Evolutionary conservation across 331 rosid genomes (phyloP), one percentile per base, ranked within the genome.

Genomic region (Rosa hybrid): DNA sequence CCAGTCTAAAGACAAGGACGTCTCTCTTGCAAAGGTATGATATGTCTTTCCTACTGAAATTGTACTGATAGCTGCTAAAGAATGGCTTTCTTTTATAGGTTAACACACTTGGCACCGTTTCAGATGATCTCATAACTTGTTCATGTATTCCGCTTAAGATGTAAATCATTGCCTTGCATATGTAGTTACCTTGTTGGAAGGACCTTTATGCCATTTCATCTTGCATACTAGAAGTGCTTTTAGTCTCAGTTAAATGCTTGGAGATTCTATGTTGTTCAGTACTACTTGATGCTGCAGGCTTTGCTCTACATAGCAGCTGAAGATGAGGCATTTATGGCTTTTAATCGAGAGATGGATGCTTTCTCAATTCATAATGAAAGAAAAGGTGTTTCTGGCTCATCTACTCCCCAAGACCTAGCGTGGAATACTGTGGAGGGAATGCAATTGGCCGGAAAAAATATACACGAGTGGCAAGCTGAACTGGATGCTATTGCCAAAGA

Each of bases 401-500:
- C 44, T 7, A 10, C 8, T 21, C 8, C 56, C 79, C 79, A 41
- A 42, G 54, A 75, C 71, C 79, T 21, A 16, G 54, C 42, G 44
- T 75, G 79, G 79, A 45, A 44, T 57, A 41, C 54, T 21, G 14
- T 42, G 42, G 79, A 42, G 25, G 79, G 17, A 18, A 75, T 75
- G 51, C 71, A 42, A 1, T 23, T 59, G 79, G 71, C 79, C 14
- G 79, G 71, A 25, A 59, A 12, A 62, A 59, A 42, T 9, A 42
- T 75, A 59, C 21, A 17, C 8, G 25, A 75, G 70, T 75, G 79
- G 79, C 54, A 56, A 70, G 49, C 44, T 60, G 79, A 75, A 45
- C 70, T 75, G 71, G 79, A 75, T 60, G 56, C 44, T 59, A 59
- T 75, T 75, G 79, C 79, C 16, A 42, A 75, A 75, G 56, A 75